These are phyloP conservation scores for Berberis vulgaris DNA, from an alignment of 164 flowering plant species.

Conservation along the genomic window DNA sequence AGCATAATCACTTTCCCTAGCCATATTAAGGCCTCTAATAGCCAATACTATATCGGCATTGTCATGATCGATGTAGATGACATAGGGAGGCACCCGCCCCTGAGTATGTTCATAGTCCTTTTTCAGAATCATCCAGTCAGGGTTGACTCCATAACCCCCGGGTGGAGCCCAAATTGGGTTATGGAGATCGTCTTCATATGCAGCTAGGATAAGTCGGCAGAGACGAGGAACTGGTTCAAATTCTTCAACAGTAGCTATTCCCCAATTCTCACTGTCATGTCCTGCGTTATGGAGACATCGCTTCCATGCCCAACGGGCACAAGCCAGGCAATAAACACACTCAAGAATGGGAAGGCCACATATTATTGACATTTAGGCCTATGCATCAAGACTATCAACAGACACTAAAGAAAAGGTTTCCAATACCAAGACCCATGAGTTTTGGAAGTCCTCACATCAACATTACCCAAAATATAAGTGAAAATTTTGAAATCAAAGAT, in stretches of 20 bases:
- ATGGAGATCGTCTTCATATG: conserved; percentile 77
- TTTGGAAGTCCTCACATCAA: background rate
- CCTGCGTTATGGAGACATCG: conserved; percentile 58
- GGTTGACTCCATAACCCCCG: conserved; percentile 79
- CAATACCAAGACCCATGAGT: background rate
- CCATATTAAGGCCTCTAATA: conserved; percentile 75
- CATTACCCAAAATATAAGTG: background rate
- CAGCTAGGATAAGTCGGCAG: conserved; percentile 66
- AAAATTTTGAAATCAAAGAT: too few relatives aligned
- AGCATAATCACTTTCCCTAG: conserved; percentile 74
- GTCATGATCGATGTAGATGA: conserved; percentile 71
- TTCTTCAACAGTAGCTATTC: conserved; percentile 66
- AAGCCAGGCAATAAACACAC: conserved; percentile 56
- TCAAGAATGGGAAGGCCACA: conserved; percentile 63
- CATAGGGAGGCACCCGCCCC: conserved; percentile 73
- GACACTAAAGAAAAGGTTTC: background rate
- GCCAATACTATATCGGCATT: conserved; percentile 64
- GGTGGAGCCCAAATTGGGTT: conserved; percentile 81
- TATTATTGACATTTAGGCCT: conserved; percentile 40
- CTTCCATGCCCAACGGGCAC: conserved; percentile 74
- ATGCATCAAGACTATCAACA: conserved; percentile 13
- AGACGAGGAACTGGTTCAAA: conserved; percentile 86
- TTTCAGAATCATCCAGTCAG: conserved; percentile 48
- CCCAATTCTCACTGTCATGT: conserved; percentile 90
- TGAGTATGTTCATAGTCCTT: conserved; percentile 55